Conservation (phyloP, 768 basidiomycete species). For the Podaxis sp. region DNA sequence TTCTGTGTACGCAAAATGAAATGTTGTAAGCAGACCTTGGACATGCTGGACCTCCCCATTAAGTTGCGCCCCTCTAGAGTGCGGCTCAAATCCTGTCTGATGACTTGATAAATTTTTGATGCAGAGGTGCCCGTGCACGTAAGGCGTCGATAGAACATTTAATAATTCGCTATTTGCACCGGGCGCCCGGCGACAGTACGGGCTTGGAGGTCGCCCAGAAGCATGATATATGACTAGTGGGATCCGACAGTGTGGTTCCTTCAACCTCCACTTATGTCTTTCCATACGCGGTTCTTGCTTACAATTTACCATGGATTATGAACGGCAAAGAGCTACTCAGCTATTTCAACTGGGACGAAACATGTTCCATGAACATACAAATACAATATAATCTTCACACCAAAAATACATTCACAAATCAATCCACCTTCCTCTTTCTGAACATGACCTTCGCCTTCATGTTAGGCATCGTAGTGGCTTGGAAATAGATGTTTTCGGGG, state of each 20-base stretch:
- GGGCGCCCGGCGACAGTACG: background rate
- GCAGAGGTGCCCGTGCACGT: background rate
- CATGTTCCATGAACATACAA: background rate
- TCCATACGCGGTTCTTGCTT: background rate
- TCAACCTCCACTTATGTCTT: background rate
- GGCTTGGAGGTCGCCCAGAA: background rate
- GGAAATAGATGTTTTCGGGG: background rate
- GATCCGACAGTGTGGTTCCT: background rate
- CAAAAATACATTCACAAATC: background rate
- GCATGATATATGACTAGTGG: background rate
- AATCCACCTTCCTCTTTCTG: slow-evolving; percentile 13
- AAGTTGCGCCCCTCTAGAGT: background rate
- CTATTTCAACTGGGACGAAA: background rate
- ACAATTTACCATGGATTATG: background rate
- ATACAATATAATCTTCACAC: background rate
- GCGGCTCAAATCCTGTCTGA: background rate
- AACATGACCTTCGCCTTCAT: slow-evolving; percentile 13
- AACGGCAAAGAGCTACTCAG: background rate
- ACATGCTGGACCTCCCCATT: background rate
- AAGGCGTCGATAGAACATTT: background rate
- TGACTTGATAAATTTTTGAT: background rate
- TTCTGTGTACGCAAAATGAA: too few species aligned
- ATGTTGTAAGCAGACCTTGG: too few species aligned
- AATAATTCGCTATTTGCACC: background rate
- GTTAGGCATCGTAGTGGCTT: background rate